phyloP scores from a whole-genome alignment of 1,284 basidiomycete genomes.

The Vanrija humicola region DNA sequence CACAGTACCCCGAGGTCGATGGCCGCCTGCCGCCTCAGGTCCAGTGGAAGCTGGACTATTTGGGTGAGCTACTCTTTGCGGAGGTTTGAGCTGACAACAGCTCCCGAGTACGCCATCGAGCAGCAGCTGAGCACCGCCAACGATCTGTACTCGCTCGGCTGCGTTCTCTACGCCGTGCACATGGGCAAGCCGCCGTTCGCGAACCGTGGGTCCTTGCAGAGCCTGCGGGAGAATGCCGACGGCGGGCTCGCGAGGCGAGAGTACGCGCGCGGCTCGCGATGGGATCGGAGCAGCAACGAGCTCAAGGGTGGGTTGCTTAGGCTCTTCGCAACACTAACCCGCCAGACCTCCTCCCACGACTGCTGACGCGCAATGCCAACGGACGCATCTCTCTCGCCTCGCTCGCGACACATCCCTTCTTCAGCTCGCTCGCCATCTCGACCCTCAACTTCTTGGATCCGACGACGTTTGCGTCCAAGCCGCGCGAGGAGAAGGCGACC shows the following conservation, averaged over 20 bases:
- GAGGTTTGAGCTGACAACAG: slow-evolving; percentile 51
- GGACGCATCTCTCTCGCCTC: slow-evolving; percentile 70
- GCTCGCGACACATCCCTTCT: slow-evolving; percentile 80
- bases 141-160: slow-evolving; percentile 93
- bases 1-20: slow-evolving; percentile 87
- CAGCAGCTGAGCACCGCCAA: slow-evolving; percentile 78
- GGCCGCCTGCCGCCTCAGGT: slow-evolving; percentile 72
- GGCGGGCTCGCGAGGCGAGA: slow-evolving; percentile 44
- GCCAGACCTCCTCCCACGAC: slow-evolving; percentile 67
- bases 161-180: slow-evolving; percentile 83
- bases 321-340: background rate
- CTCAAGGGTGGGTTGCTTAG: slow-evolving; percentile 33
- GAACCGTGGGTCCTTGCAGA: slow-evolving; percentile 77
- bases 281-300: slow-evolving; percentile 42
- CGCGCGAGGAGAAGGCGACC: slow-evolving; percentile 89
- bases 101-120: slow-evolving; percentile 92
- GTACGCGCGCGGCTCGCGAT: slow-evolving; percentile 38
- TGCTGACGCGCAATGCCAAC: slow-evolving; percentile 73
- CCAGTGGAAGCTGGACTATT: slow-evolving; percentile 91
- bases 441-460: slow-evolving; percentile 95
- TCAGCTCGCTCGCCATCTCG: slow-evolving; percentile 93
- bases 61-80: slow-evolving; percentile 61
- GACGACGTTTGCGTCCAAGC: slow-evolving; percentile 89
- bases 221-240: slow-evolving; percentile 74
- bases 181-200: slow-evolving; percentile 82